A percentile compares a stretch with the other conserved stretches of the same genome.
These are phyloP conservation scores for Perkinsus chesapeaki DNA, from an alignment of 169 alveolate species.

Conservation along the genomic window DNA sequence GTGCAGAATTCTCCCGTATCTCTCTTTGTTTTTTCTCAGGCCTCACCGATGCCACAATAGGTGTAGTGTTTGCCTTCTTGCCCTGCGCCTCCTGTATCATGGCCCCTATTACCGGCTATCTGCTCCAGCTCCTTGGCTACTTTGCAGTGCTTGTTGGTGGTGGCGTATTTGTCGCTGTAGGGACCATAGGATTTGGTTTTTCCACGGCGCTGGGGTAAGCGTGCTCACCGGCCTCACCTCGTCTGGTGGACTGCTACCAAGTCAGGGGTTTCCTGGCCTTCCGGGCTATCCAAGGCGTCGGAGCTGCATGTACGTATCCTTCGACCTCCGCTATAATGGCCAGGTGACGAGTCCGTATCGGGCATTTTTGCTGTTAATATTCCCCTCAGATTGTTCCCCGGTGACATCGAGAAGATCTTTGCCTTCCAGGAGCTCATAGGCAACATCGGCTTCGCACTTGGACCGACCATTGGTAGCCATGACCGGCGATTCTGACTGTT, in stretches of 20 bases:
- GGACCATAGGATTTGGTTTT: not conserved
- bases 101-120: not conserved
- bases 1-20: no score
- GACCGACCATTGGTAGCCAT: not conserved
- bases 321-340: not conserved
- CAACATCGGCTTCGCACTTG: not conserved
- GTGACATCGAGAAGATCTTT: not conserved
- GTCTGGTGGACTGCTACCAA: not conserved
- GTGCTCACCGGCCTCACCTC: not conserved
- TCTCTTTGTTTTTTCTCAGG: no score
- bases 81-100: not conserved
- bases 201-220: not conserved
- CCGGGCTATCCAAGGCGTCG: not conserved
- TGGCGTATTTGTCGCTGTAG: not conserved
- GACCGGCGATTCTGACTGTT: not conserved
- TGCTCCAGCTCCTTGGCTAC: not conserved
- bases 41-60: not conserved
- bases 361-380: not conserved
- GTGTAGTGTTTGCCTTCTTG: not conserved
- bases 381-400: not conserved
- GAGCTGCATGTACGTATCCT: not conserved
- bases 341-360: not conserved
- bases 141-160: not conserved
- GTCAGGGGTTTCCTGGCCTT: not conserved
- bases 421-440: not conserved